phyloP scores from a whole-genome alignment of 2,329 filamentous ascomycete species.

The Aspergillus luchuensis region DNA sequence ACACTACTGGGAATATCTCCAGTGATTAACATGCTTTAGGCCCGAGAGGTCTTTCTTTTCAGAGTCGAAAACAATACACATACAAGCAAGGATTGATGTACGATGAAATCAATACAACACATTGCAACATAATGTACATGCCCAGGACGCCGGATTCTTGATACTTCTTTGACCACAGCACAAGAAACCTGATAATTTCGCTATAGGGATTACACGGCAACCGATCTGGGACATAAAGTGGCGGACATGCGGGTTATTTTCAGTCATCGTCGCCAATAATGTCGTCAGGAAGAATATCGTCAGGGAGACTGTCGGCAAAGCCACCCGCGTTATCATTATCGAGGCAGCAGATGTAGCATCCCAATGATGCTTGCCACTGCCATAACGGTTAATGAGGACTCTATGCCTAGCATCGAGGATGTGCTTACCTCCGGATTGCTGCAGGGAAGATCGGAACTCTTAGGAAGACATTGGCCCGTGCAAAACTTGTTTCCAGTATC shows the following conservation, averaged over 20 bases:
- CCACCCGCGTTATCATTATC: slow-evolving; percentile 8
- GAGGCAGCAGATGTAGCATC: slow-evolving; percentile 17
- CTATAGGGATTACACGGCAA: background rate
- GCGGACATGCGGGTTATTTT: background rate
- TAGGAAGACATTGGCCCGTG: background rate
- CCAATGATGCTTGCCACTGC: background rate
- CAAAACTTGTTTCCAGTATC: slow-evolving; percentile 3
- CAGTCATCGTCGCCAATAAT: background rate
- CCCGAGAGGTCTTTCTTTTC: background rate
- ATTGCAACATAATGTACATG: background rate
- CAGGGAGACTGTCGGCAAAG: slow-evolving; percentile 2
- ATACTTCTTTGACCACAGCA: background rate
- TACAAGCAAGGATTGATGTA: background rate
- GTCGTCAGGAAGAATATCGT: background rate
- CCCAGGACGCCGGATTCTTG: background rate
- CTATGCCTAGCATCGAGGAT: background rate
- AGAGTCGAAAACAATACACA: background rate
- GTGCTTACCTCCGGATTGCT: background rate
- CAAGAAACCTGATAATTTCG: background rate
- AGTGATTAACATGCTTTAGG: background rate
- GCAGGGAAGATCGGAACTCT: background rate
- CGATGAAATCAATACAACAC: background rate
- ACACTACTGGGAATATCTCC: background rate
- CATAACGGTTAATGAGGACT: background rate
- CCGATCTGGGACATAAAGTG: background rate